Percentiles rank a stretch among this genome's conserved stretches.
phyloP scores from a whole-genome alignment of 495 filamentous ascomycete genomes.

The Choiromyces venosus region DNA sequence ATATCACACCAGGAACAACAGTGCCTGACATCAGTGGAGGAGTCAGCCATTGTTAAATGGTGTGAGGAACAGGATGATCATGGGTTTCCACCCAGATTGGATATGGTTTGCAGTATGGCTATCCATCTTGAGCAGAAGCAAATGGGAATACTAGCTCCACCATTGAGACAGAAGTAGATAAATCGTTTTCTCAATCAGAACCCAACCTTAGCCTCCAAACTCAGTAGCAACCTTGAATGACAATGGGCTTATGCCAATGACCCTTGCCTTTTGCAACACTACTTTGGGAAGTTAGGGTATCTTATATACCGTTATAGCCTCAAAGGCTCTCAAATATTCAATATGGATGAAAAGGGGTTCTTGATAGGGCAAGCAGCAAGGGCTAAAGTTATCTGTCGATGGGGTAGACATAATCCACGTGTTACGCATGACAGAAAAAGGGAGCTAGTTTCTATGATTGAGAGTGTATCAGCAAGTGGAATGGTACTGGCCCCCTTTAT shows the following conservation, averaged over 20 bases:
- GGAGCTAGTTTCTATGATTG: constrained; percentile 11
- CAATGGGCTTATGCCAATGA: constrained; percentile 3
- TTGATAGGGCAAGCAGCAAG: constrained; percentile 1
- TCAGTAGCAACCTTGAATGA: constrained; percentile 6
- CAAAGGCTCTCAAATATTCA: not conserved
- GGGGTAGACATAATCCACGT: not conserved
- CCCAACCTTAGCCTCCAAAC: constrained; percentile 1
- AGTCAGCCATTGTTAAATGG: too few species aligned
- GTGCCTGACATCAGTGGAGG: too few species aligned
- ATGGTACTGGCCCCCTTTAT: constrained; percentile 3
- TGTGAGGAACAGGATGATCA: too few species aligned
- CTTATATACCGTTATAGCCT: not conserved
- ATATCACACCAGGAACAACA: too few species aligned
- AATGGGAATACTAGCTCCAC: not conserved
- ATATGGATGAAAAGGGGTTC: constrained; percentile 14
- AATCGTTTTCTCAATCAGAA: constrained; percentile 11
- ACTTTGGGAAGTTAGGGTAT: not conserved
- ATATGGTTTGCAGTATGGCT: too few species aligned
- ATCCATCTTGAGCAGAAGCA: too few species aligned
- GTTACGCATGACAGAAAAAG: constrained; percentile 12
- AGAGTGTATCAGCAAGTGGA: constrained; percentile 6
- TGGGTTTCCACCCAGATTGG: too few species aligned
- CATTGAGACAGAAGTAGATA: not conserved
- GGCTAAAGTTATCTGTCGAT: constrained; percentile 4
- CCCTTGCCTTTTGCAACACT: not conserved